Conservation (phyloP, 257 asterid genomes). For the Solanum raphanifolium region DNA sequence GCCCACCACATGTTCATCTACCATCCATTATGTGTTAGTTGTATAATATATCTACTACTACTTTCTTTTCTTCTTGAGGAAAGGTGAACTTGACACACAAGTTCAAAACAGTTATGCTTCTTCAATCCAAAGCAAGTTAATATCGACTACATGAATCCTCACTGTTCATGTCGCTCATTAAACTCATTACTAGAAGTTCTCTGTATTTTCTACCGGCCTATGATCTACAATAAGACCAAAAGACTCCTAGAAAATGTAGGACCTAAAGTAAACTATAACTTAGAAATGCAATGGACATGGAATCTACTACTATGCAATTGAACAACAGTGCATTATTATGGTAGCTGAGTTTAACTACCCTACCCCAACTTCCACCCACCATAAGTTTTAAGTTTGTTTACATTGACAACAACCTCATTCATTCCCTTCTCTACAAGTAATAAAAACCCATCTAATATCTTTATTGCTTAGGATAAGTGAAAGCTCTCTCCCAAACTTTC, state of each 20-base stretch:
- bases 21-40: neutral
- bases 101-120: neutral
- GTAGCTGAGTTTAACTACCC: neutral
- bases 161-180: neutral
- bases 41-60: neutral
- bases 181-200: neutral
- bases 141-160: neutral
- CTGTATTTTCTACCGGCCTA: neutral
- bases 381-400: neutral
- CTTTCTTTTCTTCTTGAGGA: neutral
- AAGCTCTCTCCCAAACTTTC: neutral
- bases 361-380: constrained; percentile 6
- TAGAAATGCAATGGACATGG: neutral
- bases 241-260: neutral
- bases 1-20: neutral
- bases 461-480: constrained; percentile 2
- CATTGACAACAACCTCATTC: neutral
- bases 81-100: neutral
- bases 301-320: neutral
- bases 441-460: neutral
- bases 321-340: neutral
- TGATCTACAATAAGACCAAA: neutral
- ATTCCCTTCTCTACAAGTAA: neutral
- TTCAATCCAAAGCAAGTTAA: neutral
- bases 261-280: neutral